Percentiles rank a stretch among this genome's conserved stretches.
Conservation (phyloP, 257 asterid species). For the Galeopsis tetrahit region DNA sequence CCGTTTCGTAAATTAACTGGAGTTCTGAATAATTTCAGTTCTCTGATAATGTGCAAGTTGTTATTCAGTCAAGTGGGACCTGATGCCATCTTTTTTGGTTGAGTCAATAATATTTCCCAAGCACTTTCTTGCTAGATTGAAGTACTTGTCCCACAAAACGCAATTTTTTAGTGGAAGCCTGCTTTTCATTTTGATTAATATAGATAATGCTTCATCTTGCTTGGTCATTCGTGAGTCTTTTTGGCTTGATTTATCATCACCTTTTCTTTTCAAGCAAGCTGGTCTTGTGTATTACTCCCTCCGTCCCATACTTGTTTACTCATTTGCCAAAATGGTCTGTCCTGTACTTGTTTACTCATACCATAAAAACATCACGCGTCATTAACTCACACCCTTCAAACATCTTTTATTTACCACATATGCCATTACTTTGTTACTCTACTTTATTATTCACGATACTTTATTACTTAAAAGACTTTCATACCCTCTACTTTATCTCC, state of each 20-base stretch:
- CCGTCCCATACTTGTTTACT: too few relatives aligned
- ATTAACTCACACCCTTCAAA: too few relatives aligned
- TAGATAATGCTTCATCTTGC: constrained; percentile 6
- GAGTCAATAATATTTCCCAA: constrained; percentile 20
- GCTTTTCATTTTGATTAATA: constrained; percentile 20
- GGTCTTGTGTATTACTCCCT: constrained; percentile 12
- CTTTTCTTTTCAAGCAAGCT: constrained; percentile 24
- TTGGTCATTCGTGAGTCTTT: constrained; percentile 7
- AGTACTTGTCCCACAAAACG: neutral
- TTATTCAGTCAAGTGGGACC: neutral
- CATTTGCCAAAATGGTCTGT: too few relatives aligned
- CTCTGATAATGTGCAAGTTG: neutral
- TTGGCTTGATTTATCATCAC: constrained; percentile 1
- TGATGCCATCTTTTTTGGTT: constrained; percentile 12
- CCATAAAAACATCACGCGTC: too few relatives aligned
- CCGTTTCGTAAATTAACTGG: neutral
- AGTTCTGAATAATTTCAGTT: neutral
- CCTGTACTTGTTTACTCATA: too few relatives aligned
- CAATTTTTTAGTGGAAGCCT: neutral
- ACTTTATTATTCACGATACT: too few relatives aligned
- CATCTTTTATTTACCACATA: too few relatives aligned
- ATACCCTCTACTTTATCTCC: too few relatives aligned
- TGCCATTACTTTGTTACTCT: too few relatives aligned
- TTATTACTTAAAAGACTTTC: too few relatives aligned
- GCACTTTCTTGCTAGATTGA: neutral